A percentile compares a stretch with the other conserved stretches of the same genome.
Evolutionary conservation across 768 basidiomycete genomes (phyloP).

Genomic region (Leccinum sublutescens): DNA sequence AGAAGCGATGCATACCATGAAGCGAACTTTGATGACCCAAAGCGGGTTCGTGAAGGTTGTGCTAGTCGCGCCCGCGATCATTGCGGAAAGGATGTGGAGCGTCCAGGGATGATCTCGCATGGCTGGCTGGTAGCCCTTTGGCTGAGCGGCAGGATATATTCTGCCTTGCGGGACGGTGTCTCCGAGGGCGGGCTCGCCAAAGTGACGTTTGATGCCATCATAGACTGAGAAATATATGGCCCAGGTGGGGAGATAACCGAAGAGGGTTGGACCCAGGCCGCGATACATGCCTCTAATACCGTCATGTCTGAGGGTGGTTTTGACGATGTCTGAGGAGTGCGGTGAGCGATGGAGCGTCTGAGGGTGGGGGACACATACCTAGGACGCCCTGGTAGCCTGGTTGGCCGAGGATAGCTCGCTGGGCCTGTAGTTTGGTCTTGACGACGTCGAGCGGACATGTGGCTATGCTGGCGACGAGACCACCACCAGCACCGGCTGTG

Average conservation of each 20-base stretch:
- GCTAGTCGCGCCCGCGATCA: slow-evolving; percentile 92
- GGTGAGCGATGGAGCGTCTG: slow-evolving; percentile 15
- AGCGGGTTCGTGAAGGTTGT: slow-evolving; percentile 94
- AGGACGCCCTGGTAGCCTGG: slow-evolving; percentile 73
- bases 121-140: slow-evolving; percentile 81
- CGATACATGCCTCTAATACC: slow-evolving; percentile 92
- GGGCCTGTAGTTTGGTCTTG: slow-evolving; percentile 98
- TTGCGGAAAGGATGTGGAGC: slow-evolving; percentile 89
- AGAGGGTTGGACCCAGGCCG: slow-evolving; percentile 94
- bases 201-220: slow-evolving; percentile 86
- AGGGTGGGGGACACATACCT: slow-evolving; percentile 45
- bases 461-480: slow-evolving; percentile 86
- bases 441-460: slow-evolving; percentile 98
- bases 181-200: slow-evolving; percentile 65
- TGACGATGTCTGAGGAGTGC: slow-evolving; percentile 46
- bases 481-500: slow-evolving; percentile 91
- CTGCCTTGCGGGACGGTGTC: slow-evolving; percentile 37
- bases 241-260: slow-evolving; percentile 98
- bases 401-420: slow-evolving; percentile 66
- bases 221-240: slow-evolving; percentile 99
- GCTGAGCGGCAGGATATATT: slow-evolving; percentile 79
- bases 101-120: slow-evolving; percentile 83
- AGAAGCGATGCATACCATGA: slow-evolving; percentile 70
- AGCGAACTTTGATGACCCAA: slow-evolving; percentile 99
- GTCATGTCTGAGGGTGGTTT: slow-evolving; percentile 55